Evolutionary conservation across 176 grass and related monocot genomes (phyloP), one percentile per base, ranked within the genome.

Genomic region (Avena atlantica): DNA sequence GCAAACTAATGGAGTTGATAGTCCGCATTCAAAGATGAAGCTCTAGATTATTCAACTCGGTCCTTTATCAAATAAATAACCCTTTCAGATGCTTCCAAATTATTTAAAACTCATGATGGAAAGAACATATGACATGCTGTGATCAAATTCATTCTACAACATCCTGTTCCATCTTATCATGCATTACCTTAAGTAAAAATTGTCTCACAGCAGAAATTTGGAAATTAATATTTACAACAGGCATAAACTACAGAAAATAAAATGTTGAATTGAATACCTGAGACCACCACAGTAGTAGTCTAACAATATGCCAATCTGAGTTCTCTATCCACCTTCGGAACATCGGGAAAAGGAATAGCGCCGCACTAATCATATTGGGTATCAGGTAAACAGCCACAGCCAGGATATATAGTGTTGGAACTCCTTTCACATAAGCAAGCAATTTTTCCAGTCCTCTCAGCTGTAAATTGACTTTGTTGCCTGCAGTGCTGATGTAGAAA

Each of bases 281-380:
- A 88, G 93, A 95, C 96, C 96, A 98, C 96, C 96, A 98, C 3
- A 98, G 71, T 19, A 98, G 92, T 12, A 98, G 87, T 74, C 93
- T 86, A 61, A 95, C 90, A 44, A 95, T 91, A 74, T 88, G 84
- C 91, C 91, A 95, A 87, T 98, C 92, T 15, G 96, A 98, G 82
- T 86, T 95, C 68, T 98, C 91, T 86, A 95, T 98, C 93, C 93
- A 98, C 73, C 91, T 94, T 69, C 91, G 84, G 59, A 94, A 84
- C 90, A 94, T 95, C 71, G 93, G 96, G 82, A 95, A 98, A 66
- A 98, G 69, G 78, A 98, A 98, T 44, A 98, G 70, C 10, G 58
- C 45, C 42, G 85, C 90, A 57, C 88, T 86, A 52, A 98, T 89
- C 24, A 95, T 78, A 88, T 98, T 98, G 29, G 96, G 93, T 37